Conservation (phyloP, 2,329 filamentous ascomycete species). For the Hypoxylon sp. region DNA sequence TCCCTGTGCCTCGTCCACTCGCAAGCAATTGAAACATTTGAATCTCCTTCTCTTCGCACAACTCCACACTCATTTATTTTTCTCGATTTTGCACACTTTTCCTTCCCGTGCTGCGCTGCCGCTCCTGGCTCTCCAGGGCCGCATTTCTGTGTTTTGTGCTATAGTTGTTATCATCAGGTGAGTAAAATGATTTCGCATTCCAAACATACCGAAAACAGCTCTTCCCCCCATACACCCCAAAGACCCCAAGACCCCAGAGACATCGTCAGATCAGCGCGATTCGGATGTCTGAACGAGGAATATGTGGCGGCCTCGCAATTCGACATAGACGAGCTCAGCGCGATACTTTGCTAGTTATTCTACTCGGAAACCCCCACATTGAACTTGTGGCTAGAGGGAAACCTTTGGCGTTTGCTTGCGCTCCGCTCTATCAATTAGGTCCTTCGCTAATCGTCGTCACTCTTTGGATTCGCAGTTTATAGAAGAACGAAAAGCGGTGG, state of each 20-base stretch:
- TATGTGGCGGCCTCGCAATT: constrained; percentile 34
- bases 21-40: constrained; percentile 49
- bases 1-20: constrained; percentile 45
- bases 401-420: constrained; percentile 18
- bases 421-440: constrained; percentile 22
- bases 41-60: constrained; percentile 54
- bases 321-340: constrained; percentile 30
- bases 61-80: constrained; percentile 57
- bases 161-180: constrained; percentile 53
- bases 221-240: constrained; percentile 25
- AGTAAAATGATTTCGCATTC: constrained; percentile 38
- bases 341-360: constrained; percentile 25
- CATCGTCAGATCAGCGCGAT: constrained; percentile 44
- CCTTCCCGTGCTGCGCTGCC: constrained; percentile 52
- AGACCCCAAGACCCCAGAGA: constrained; percentile 31
- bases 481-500: constrained; percentile 51
- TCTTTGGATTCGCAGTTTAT: constrained; percentile 50
- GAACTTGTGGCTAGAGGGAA: constrained; percentile 13
- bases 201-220: constrained; percentile 34
- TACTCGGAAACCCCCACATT: constrained; percentile 28
- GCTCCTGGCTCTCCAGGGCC: constrained; percentile 62
- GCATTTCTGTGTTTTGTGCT: constrained; percentile 55
- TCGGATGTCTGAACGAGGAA: constrained; percentile 35
- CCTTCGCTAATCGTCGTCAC: constrained; percentile 36
- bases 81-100: constrained; percentile 47